phyloP scores from a whole-genome alignment of 2,329 filamentous ascomycete genomes.

The Colletotrichum nymphaeae region DNA sequence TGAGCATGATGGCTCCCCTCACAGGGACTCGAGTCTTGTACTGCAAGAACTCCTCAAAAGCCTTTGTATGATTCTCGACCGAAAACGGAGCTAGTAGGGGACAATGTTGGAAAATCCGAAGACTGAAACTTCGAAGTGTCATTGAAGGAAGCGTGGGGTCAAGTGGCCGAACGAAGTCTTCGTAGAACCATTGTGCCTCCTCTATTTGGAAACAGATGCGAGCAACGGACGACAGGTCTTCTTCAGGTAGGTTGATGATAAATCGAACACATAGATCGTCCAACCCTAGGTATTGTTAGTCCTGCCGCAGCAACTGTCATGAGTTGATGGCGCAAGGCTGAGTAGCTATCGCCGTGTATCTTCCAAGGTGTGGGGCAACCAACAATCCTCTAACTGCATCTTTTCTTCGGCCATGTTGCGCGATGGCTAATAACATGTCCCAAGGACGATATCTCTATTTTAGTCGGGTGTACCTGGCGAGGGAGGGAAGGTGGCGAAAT shows the following conservation, averaged over 20 bases:
- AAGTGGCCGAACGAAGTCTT: slow-evolving; percentile 95
- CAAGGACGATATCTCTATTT: background rate
- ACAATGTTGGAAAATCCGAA: slow-evolving; percentile 93
- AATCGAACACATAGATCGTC: slow-evolving; percentile 98
- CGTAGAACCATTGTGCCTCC: slow-evolving; percentile 99
- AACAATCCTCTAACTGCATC: slow-evolving; percentile 93
- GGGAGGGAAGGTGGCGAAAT: background rate
- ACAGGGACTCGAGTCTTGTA: slow-evolving; percentile 98
- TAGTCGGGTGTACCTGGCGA: slow-evolving; percentile 17
- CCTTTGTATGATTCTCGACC: slow-evolving; percentile 79
- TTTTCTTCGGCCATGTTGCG: slow-evolving; percentile 79
- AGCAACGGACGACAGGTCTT: slow-evolving; percentile 89
- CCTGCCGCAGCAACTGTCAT: background rate
- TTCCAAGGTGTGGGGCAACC: slow-evolving; percentile 42
- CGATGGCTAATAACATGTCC: slow-evolving; percentile 40
- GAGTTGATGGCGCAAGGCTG: slow-evolving; percentile 32
- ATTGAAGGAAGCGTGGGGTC: slow-evolving; percentile 88
- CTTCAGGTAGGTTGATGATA: slow-evolving; percentile 94
- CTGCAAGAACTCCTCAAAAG: slow-evolving; percentile 90
- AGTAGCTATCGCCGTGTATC: background rate
- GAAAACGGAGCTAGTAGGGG: slow-evolving; percentile 87
- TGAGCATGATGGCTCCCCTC: slow-evolving; percentile 91
- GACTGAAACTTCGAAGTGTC: slow-evolving; percentile 84
- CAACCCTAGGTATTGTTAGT: slow-evolving; percentile 72
- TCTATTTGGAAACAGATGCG: slow-evolving; percentile 99